Conservation (phyloP, 2,329 filamentous ascomycete genomes). For the Curvularia eragrostidis region DNA sequence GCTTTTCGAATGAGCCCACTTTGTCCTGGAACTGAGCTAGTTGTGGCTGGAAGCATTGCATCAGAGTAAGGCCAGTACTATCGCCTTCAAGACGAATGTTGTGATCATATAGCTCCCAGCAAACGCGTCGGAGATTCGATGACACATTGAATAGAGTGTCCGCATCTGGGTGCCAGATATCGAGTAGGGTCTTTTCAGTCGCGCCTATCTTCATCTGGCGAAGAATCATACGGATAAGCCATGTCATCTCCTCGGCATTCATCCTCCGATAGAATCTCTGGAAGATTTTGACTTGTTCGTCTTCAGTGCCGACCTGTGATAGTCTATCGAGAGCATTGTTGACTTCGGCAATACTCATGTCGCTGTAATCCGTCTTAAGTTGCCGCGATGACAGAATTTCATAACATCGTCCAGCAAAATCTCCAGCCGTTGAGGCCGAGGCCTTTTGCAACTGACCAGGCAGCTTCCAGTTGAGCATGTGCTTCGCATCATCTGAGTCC, state of each 20-base stretch:
- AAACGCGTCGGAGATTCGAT: conserved; percentile 86
- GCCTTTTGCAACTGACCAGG: conserved; percentile 65
- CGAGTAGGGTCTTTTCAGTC: conserved; percentile 86
- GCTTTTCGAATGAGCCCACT: conserved; percentile 71
- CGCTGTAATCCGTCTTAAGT: conserved; percentile 73
- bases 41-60: conserved; percentile 97
- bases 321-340: conserved; percentile 84
- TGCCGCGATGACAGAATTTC: conserved; percentile 86
- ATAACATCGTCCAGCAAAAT: conserved; percentile 89
- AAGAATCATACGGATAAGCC: conserved; percentile 92
- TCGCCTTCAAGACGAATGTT: conserved; percentile 75
- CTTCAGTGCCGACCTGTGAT: conserved; percentile 76
- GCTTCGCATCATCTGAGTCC: conserved; percentile 86
- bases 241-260: conserved; percentile 92
- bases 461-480: conserved; percentile 88
- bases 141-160: conserved; percentile 79
- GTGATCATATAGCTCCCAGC: conserved; percentile 88
- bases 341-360: conserved; percentile 87
- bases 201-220: conserved; percentile 78
- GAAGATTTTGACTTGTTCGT: conserved; percentile 83
- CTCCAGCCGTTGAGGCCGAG: conserved; percentile 70
- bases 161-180: conserved; percentile 64
- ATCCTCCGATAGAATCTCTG: conserved; percentile 85
- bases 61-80: conserved; percentile 76
- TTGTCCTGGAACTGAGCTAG: conserved; percentile 90